Evolutionary conservation across 2,329 filamentous ascomycete species (phyloP).

Genomic region (Periglandula ipomoeae): DNA sequence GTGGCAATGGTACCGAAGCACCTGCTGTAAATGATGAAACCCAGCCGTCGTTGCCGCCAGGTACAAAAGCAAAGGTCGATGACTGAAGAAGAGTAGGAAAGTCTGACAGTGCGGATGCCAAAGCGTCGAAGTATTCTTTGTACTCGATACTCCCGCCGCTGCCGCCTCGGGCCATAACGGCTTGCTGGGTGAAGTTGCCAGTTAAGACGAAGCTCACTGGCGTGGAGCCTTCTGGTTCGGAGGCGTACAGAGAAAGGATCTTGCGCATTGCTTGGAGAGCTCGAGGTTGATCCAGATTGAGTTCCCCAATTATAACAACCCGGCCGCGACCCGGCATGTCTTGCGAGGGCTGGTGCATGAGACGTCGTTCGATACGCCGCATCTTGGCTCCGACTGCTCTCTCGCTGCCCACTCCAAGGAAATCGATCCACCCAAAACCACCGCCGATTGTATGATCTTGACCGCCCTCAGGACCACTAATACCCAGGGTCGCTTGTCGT

Average conservation of each 20-base stretch:
- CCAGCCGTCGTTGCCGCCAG: constrained; percentile 98
- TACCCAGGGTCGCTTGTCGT: constrained; percentile 68
- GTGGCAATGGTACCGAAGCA: constrained; percentile 59
- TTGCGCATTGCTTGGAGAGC: constrained; percentile 73
- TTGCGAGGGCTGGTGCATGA: constrained; percentile 40
- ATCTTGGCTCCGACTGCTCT: constrained; percentile 74
- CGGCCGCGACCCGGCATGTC: constrained; percentile 35
- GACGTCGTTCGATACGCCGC: constrained; percentile 65
- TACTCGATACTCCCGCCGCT: constrained; percentile 85
- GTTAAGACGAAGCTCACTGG: constrained; percentile 76
- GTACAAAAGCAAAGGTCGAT: constrained; percentile 84
- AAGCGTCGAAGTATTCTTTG: constrained; percentile 88
- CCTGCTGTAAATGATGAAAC: constrained; percentile 74
- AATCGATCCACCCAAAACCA: constrained; percentile 96
- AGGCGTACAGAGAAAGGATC: constrained; percentile 65
- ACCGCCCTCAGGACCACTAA: constrained; percentile 49
- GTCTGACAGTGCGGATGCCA: constrained; percentile 74
- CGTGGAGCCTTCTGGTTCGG: constrained; percentile 50
- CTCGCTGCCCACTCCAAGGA: constrained; percentile 83
- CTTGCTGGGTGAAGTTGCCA: constrained; percentile 69
- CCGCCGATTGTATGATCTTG: constrained; percentile 58
- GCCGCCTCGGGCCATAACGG: constrained; percentile 57
- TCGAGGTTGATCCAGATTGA: constrained; percentile 78
- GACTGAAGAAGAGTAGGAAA: constrained; percentile 71
- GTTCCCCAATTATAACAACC: constrained; percentile 72